These are phyloP conservation scores for Urochloa ruziziensis DNA, from an alignment of 176 grass and related monocot genomes.

Conservation along the genomic window DNA sequence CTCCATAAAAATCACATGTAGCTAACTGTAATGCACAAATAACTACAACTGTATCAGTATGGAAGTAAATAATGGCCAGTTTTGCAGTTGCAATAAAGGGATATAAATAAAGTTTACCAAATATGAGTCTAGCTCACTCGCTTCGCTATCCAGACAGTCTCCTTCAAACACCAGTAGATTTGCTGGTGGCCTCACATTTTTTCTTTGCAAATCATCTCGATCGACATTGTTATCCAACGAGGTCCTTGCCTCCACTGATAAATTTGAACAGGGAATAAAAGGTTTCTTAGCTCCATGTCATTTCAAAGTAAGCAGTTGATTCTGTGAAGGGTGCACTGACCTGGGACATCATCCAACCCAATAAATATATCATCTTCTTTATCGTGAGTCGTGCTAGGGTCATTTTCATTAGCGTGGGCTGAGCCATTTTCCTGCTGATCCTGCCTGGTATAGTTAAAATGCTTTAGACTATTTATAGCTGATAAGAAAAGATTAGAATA, in stretches of 20 bases:
- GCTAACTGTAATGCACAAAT: conserved; percentile 74
- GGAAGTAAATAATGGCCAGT: conserved; percentile 7
- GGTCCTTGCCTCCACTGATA: conserved; percentile 68
- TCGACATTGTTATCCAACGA: conserved; percentile 57
- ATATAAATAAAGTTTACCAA: conserved; percentile 60
- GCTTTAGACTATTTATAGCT: conserved; percentile 17
- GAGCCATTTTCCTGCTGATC: conserved; percentile 70
- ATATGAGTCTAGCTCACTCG: conserved; percentile 84
- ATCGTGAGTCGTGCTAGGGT: conserved; percentile 33
- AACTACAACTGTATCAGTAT: conserved; percentile 32
- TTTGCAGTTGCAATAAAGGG: conserved; percentile 26
- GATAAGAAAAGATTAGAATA: conserved; percentile 5
- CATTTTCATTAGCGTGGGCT: conserved; percentile 50
- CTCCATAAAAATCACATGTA: conserved; percentile 82
- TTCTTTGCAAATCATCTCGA: conserved; percentile 49
- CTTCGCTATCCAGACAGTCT: conserved; percentile 79
- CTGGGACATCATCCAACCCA: conserved; percentile 90
- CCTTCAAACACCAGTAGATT: conserved; percentile 99
- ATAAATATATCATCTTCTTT: conserved; percentile 73
- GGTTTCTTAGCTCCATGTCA: conserved; percentile 4
- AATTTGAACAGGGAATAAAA: conserved; percentile 29
- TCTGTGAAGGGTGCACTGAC: conserved; percentile 37
- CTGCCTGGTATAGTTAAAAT: conserved; percentile 53
- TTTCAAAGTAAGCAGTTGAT: conserved; percentile 19
- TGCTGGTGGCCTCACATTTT: conserved; percentile 66